These are phyloP conservation scores for Mucor piriformis DNA, from an alignment of 371 early-diverging fungal genomes.

Conservation along the genomic window DNA sequence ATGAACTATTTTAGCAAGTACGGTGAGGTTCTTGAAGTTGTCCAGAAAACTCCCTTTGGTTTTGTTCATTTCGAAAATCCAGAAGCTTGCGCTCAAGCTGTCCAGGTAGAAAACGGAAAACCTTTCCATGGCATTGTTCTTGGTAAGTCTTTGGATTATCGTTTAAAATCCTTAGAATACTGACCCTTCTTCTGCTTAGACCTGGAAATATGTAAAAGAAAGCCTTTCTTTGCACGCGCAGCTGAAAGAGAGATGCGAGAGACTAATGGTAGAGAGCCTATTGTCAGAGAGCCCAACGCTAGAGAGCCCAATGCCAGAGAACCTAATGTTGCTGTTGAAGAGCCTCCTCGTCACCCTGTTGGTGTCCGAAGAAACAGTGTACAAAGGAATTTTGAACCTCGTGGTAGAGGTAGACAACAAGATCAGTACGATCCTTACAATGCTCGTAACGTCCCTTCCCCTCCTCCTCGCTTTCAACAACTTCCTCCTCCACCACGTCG, in stretches of 20 bases:
- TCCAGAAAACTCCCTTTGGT: conserved; percentile 39
- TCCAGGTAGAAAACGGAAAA: conserved; percentile 46
- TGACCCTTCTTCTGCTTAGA: conserved; percentile 9
- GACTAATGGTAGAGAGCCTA: neutral
- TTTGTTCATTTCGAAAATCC: conserved; percentile 51
- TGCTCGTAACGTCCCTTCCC: neutral
- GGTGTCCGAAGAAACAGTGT: conserved; percentile 6
- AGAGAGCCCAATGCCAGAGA: neutral
- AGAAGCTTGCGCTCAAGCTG: conserved; percentile 41
- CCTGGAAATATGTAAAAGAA: conserved; percentile 31
- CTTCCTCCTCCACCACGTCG: neutral
- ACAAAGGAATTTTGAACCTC: neutral
- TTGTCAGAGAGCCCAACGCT: neutral
- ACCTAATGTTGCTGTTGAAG: neutral
- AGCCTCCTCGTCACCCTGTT: neutral
- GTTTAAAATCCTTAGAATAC: neutral
- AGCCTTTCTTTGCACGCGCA: conserved; percentile 31
- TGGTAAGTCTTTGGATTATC: conserved; percentile 33
- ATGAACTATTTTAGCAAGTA: conserved; percentile 49
- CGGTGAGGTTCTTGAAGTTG: conserved; percentile 48
- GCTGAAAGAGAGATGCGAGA: conserved; percentile 5
- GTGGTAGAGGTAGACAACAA: neutral
- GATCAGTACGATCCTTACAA: neutral
- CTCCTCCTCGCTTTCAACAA: neutral
- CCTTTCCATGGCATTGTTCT: conserved; percentile 36